phyloP scores from a whole-genome alignment of 495 filamentous ascomycete genomes.

The Penicillium cinerascens region DNA sequence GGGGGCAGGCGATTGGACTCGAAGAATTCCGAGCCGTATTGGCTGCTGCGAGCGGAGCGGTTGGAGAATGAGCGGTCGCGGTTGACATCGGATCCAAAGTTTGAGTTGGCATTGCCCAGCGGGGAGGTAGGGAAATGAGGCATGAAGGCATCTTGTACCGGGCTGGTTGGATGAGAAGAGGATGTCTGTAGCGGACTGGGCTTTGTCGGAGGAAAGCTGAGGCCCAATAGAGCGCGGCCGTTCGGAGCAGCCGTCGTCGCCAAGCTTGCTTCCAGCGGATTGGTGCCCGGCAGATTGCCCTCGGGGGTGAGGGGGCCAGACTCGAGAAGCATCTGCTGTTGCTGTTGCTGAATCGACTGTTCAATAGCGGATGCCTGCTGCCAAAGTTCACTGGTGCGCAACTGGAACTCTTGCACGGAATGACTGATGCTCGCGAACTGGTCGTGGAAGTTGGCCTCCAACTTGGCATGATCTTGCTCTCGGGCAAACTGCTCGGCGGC shows the following conservation, averaged over 20 bases:
- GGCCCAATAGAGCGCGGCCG: conserved; percentile 37
- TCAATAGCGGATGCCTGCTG: conserved; percentile 48
- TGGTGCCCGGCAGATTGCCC: conserved; percentile 48
- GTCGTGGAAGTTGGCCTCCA: conserved; percentile 49
- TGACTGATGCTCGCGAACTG: conserved; percentile 44
- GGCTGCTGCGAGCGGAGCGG: conserved; percentile 42
- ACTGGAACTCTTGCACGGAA: conserved; percentile 46
- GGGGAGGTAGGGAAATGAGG: conserved; percentile 40
- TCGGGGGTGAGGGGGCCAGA: conserved; percentile 48
- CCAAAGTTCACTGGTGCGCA: conserved; percentile 45
- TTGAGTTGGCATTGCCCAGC: conserved; percentile 26
- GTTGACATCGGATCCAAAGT: conserved; percentile 35
- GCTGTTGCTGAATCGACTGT: conserved; percentile 44
- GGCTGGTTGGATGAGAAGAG: conserved; percentile 41
- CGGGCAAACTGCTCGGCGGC: conserved; percentile 63
- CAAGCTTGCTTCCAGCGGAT: conserved; percentile 30
- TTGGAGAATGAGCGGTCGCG: conserved; percentile 49
- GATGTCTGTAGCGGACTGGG: conserved; percentile 43
- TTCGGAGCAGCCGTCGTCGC: conserved; percentile 29
- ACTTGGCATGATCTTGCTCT: conserved; percentile 59
- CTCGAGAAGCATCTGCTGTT: conserved; percentile 44
- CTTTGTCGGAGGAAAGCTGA: conserved; percentile 37
- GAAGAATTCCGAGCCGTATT: conserved; percentile 40
- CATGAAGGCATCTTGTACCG: conserved; percentile 33
- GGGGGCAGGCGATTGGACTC: conserved; percentile 34